Evolutionary conservation across 495 filamentous ascomycete species (phyloP).

Genomic region (Mycothermus thermophilus): DNA sequence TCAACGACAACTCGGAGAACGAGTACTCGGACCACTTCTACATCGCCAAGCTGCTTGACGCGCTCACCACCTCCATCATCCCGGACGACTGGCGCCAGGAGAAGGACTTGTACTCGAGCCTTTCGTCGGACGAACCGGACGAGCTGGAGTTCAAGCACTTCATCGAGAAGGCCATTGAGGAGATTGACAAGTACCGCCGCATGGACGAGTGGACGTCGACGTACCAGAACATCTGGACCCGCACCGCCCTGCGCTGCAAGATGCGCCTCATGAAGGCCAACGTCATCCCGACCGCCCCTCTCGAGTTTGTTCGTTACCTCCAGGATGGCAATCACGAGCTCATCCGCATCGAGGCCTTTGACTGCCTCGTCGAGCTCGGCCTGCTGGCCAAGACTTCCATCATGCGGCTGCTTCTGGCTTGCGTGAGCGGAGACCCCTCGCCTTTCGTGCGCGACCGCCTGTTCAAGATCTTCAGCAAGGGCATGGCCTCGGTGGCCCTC

Average conservation of each 20-base stretch:
- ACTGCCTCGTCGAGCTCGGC: conserved; percentile 66
- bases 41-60: conserved; percentile 64
- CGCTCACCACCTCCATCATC: conserved; percentile 63
- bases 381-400: conserved; percentile 48
- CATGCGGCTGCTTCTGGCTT: conserved; percentile 53
- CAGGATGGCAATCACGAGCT: conserved; percentile 62
- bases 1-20: conserved; percentile 88
- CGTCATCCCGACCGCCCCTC: conserved; percentile 44
- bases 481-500: conserved; percentile 68
- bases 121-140: conserved; percentile 23
- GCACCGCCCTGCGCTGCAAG: conserved; percentile 67
- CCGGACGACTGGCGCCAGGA: conserved; percentile 41
- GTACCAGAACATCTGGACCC: conserved; percentile 81
- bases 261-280: conserved; percentile 57
- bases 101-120: conserved; percentile 28
- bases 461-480: conserved; percentile 50
- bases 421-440: conserved; percentile 64
- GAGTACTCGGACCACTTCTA: conserved; percentile 78
- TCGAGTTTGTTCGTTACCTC: conserved; percentile 70
- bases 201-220: conserved; percentile 91
- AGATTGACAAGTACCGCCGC: conserved; percentile 78
- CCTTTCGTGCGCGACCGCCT: conserved; percentile 62
- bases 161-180: conserved; percentile 56
- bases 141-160: conserved; percentile 35
- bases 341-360: conserved; percentile 72